Evolutionary conservation across 768 basidiomycete genomes (phyloP), one percentile per base, ranked within the genome.

Genomic region (Naganishia onofrii): DNA sequence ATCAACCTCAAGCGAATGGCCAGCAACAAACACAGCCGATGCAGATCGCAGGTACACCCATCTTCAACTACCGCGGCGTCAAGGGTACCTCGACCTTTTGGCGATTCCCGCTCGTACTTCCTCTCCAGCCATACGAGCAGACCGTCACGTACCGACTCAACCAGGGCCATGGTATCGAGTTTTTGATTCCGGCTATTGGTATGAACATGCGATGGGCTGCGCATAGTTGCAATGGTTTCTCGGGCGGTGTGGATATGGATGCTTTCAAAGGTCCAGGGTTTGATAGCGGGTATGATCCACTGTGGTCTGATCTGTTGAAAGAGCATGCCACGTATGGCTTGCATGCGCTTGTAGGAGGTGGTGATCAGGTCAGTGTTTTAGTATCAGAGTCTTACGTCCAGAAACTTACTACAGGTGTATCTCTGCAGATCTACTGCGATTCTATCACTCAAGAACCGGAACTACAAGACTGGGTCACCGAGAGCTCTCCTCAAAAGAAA

Each of bases 201-300:
- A 88, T 93, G 79, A 92, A 96, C 76, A 88, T 98, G 88, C 86
- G 91, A 71, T 92, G 90, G 89, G 92, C 93, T 19, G 85, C 90
- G 17, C 87, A 95, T 81, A 76, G 75, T 38, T 80, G 79, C 72
- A 80, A 80, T 60, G 79, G 82, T 29, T 83, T 84, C 77, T 79
- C 77, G 0, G 73, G 90, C 0, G 95, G 95, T 38, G 87, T 97
- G 31, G 93, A 95, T 76, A 85, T 48, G 36, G 57, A 70, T 36
- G 34, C 38, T 15, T 73, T 73, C 66, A 80, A 78, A 68, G 76
- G 87, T 48, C 88, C 89, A 3, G 89, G 90, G 10, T 94, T 88
- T 76, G 87, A 85, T 72, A 88, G 83, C 58, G 92, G 91, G 0
- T 92, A 90, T 74, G 93, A 94, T 78, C 92, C 92, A 8, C 87